phyloP scores from a whole-genome alignment of 2,329 filamentous ascomycete genomes.

The Neobulgaria alba region DNA sequence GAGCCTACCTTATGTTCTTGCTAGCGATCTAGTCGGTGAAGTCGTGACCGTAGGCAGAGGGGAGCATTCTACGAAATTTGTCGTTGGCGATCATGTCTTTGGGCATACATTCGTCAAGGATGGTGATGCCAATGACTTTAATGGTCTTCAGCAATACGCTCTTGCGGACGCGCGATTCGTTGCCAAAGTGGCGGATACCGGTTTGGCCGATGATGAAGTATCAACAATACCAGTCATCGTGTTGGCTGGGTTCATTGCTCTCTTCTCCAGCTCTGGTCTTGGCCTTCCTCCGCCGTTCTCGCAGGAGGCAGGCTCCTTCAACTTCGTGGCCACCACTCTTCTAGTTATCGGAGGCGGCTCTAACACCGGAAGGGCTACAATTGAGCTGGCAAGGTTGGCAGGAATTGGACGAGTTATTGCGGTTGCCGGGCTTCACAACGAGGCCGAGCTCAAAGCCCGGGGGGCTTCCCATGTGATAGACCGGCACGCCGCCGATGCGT shows the following conservation, averaged over 20 bases:
- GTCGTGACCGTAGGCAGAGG: conserved; percentile 23
- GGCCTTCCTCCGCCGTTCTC: conserved; percentile 26
- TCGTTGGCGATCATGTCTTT: conserved; percentile 29
- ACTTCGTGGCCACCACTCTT: conserved; percentile 21
- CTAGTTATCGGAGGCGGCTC: conserved; percentile 31
- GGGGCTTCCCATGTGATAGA: conserved; percentile 37
- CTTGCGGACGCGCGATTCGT: conserved; percentile 30
- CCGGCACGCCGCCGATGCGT: conserved; percentile 29
- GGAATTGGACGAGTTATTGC: conserved; percentile 34
- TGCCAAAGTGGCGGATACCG: conserved; percentile 4
- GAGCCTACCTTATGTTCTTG: conserved; percentile 29
- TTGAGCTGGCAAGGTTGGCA: conserved; percentile 30
- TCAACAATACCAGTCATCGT: conserved; percentile 32
- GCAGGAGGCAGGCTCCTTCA: conserved; percentile 15
- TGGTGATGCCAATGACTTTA: conserved; percentile 33
- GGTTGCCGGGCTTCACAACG: conserved; percentile 19
- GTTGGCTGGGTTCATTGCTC: conserved; percentile 27
- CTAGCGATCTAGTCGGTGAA: conserved; percentile 30
- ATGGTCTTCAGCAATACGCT: conserved; percentile 26
- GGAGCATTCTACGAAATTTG: conserved; percentile 17
- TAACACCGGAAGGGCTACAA: conserved; percentile 29
- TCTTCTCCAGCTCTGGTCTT: conserved; percentile 29
- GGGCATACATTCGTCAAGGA: conserved; percentile 5
- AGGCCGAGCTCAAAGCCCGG: conserved; percentile 26
- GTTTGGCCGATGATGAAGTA: conserved; percentile 32